Evolutionary conservation across 345 rosid genomes (phyloP).

Genomic region (Citrus unshiu): DNA sequence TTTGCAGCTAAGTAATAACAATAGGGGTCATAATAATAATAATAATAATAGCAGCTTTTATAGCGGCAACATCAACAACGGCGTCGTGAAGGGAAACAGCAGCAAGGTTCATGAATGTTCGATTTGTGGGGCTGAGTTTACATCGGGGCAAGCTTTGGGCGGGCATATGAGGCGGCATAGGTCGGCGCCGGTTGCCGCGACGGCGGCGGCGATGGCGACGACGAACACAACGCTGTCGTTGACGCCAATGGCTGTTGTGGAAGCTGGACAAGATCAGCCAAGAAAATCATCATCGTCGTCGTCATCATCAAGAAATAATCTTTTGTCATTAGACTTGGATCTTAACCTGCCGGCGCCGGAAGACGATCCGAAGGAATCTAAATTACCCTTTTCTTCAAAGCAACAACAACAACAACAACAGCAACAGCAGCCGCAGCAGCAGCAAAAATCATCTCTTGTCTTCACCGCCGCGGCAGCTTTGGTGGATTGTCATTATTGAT

Average conservation of each 20-base stretch:
- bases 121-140: conserved; percentile 83
- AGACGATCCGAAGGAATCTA: conserved; percentile 50
- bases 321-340: conserved; percentile 74
- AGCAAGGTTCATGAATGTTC: conserved; percentile 85
- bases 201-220: background rate
- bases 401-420: conserved; percentile 42
- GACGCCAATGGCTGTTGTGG: conserved; percentile 38
- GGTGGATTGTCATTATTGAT: conserved; percentile 97
- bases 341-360: conserved; percentile 97
- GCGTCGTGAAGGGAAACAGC: conserved; percentile 9
- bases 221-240: conserved; percentile 34
- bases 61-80: conserved; percentile 25
- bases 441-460: conserved; percentile 48
- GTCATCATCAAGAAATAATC: conserved; percentile 27
- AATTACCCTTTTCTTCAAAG: conserved; percentile 50
- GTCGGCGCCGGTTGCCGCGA: conserved; percentile 30
- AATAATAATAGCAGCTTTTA: conserved; percentile 12
- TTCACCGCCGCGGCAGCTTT: conserved; percentile 63
- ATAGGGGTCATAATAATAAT: conserved; percentile 32
- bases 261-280: conserved; percentile 26
- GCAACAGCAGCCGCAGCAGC: conserved; percentile 23
- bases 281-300: conserved; percentile 18
- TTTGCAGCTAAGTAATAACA: conserved; percentile 51
- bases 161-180: conserved; percentile 98
- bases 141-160: conserved; percentile 96